Base-by-base conservation (phyloP, 306 rosid species). In the Pueraria montana region DNA sequence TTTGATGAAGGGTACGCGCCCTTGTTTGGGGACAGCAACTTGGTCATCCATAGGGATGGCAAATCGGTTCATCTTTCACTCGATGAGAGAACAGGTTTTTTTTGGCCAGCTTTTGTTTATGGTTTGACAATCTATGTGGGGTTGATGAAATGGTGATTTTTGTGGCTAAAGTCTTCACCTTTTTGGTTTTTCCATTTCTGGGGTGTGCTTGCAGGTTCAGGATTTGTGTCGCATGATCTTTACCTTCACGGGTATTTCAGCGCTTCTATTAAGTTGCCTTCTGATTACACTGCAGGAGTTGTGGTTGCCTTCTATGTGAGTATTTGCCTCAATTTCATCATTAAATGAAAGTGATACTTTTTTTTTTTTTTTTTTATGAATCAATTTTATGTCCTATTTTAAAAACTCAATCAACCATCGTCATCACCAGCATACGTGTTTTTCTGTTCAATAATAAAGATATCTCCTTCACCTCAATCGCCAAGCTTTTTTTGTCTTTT, bases 281-380 rank as follows among this genome's bases (percentile, higher is more conserved):
- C 98, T 63, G 98, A 96, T 87, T 96, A 96, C 48, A 92, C 98
- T 27, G 99, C 99, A 9, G 99, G 99, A 42, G 91, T 96, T 83
- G 98, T 94, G 2, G 99, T 96, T 84, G 99, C 99, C 30, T 96
- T 96, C 66, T 96, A 96, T 89, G 99, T 96, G 87, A 91, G 99
- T 87, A 2, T 61, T 77, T 62, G 11, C 8, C 40, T 34, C 46
- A 10, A 45, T n/a, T 68, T 16, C 16, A 40, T 36, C 13, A 13
- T 80, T 21, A n/a, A 36, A 26, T 17, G 7, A 11, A 42, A 61
- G 26, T 3, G 4, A 1, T 0, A 16, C 83, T 0, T 53, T 38
- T 38, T 53, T n/a, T 48, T 53, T n/a, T 48, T 70, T 6, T 70
- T 0, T 52, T 30, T 17, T 32, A 34, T 2, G 49, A 32, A 62